phyloP scores from a whole-genome alignment of 1,139 yeast genomes.

The Candida sanyaensis region DNA sequence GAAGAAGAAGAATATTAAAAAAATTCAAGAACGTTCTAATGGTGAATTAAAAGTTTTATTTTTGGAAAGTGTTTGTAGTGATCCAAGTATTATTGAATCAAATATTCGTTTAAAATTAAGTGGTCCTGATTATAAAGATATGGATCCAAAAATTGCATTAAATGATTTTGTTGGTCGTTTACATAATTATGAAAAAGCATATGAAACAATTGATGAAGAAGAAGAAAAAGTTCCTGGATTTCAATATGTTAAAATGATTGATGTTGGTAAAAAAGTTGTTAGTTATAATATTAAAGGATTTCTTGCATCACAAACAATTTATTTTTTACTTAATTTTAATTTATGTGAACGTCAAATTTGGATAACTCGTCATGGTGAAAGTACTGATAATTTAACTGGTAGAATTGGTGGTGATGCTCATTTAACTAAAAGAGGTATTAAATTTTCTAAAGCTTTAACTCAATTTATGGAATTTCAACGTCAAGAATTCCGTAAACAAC shows the following conservation, averaged over 20 bases:
- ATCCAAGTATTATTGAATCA: conserved; percentile 72
- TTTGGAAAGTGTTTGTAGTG: conserved; percentile 86
- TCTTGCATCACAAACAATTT: conserved; percentile 89
- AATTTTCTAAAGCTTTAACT: conserved; percentile 70
- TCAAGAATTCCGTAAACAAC: conserved; percentile 65
- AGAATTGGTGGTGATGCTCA: conserved; percentile 88
- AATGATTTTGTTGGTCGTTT: conserved; percentile 82
- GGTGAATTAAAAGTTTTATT: conserved; percentile 81
- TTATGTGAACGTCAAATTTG: conserved; percentile 89
- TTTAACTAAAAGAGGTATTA: conserved; percentile 75
- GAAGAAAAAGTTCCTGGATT: conserved; percentile 63
- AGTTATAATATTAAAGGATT: conserved; percentile 92
- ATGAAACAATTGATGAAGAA: conserved; percentile 82
- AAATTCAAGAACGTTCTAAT: conserved; percentile 68
- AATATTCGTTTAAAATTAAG: conserved; percentile 82
- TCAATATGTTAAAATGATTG: conserved; percentile 93
- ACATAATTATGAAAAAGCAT: conserved; percentile 82
- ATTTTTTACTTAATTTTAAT: conserved; percentile 86
- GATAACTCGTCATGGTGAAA: conserved; percentile 95
- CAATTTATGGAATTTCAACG: conserved; percentile 76
- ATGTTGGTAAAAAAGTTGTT: conserved; percentile 92
- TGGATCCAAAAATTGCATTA: conserved; percentile 81
- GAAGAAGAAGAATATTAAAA: conserved; percentile 69
- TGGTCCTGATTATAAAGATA: conserved; percentile 90
- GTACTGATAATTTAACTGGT: conserved; percentile 80